A percentile compares a stretch with the other conserved stretches of the same genome.
These are phyloP conservation scores for Neonothopanus nambi DNA, from an alignment of 1,284 basidiomycete genomes.

Conservation along the genomic window DNA sequence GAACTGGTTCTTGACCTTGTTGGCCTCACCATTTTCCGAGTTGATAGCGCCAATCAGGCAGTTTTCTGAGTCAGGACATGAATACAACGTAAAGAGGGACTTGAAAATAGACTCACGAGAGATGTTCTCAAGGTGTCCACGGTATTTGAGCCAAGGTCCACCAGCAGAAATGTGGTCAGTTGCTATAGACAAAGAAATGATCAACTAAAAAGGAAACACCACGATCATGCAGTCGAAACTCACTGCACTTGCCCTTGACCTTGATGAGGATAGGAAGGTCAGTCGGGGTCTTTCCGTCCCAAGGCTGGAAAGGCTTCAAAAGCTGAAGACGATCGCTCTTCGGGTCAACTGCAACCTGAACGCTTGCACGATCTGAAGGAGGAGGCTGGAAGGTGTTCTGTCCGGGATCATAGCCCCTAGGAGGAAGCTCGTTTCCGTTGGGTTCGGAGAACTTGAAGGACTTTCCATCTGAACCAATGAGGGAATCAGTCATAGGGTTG, in stretches of 20 bases:
- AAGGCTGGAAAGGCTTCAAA: slow-evolving; percentile 87
- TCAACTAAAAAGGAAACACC: not conserved
- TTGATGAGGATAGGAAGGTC: slow-evolving; percentile 96
- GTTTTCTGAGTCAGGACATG: slow-evolving; percentile 62
- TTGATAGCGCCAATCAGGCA: slow-evolving; percentile 98
- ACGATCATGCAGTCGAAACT: slow-evolving; percentile 32
- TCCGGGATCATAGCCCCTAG: slow-evolving; percentile 94
- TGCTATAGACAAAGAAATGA: slow-evolving; percentile 39
- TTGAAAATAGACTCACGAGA: slow-evolving; percentile 63
- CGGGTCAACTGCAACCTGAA: slow-evolving; percentile 87
- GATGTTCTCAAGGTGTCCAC: slow-evolving; percentile 98
- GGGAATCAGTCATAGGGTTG: slow-evolving; percentile 93
- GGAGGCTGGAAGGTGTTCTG: slow-evolving; percentile 97
- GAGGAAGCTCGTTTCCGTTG: slow-evolving; percentile 88
- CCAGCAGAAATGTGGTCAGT: slow-evolving; percentile 93
- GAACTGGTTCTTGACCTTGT: slow-evolving; percentile 91
- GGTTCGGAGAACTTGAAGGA: slow-evolving; percentile 96
- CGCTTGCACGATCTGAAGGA: slow-evolving; percentile 80
- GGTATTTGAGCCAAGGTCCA: slow-evolving; percentile 99
- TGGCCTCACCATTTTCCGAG: slow-evolving; percentile 92
- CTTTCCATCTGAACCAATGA: slow-evolving; percentile 92
- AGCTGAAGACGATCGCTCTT: slow-evolving; percentile 95
- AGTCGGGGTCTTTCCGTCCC: slow-evolving; percentile 91
- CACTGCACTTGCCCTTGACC: slow-evolving; percentile 98
- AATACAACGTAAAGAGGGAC: slow-evolving; percentile 3